Percentiles rank a stretch among this genome's conserved stretches.
These are phyloP conservation scores for Chlamydomonas incerta DNA, from an alignment of 139 green algal genomes.

Conservation along the genomic window DNA sequence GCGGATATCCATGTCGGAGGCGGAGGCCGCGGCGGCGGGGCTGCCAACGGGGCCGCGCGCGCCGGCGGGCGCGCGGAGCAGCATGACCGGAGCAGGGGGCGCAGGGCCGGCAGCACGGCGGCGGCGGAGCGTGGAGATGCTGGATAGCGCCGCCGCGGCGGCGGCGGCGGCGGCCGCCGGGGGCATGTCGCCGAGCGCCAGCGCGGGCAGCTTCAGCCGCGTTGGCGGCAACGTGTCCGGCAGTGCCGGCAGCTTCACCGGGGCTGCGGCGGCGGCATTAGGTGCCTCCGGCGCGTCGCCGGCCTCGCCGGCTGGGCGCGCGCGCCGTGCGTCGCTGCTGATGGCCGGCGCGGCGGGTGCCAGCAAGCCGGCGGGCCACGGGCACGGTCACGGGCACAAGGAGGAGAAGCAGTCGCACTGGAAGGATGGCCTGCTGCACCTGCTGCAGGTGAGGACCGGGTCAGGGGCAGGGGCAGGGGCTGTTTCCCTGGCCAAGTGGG, in stretches of 20 bases:
- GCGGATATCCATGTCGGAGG: background rate
- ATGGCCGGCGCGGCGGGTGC: background rate
- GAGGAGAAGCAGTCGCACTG: background rate
- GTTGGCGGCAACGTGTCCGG: background rate
- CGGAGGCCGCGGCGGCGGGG: too few relatives aligned
- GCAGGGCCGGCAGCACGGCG: background rate
- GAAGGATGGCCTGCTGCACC: slow-evolving; percentile 10
- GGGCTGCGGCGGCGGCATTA: background rate
- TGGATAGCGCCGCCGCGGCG: background rate
- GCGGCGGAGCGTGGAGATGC: slow-evolving; percentile 11
- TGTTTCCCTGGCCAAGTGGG: too few relatives aligned
- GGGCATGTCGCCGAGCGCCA: background rate
- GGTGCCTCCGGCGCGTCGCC: background rate
- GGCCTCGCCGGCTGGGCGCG: too few relatives aligned
- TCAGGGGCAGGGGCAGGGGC: too few relatives aligned
- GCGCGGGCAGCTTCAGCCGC: too few relatives aligned
- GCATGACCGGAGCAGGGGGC: background rate
- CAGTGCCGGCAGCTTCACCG: background rate
- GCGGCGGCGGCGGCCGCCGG: background rate
- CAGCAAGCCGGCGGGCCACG: background rate
- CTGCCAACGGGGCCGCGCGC: background rate
- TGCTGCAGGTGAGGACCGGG: slow-evolving; percentile 28
- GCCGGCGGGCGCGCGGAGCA: background rate
- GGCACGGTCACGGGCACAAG: background rate
- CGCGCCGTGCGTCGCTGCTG: background rate